Base-by-base conservation (phyloP, 2,329 filamentous ascomycete species). In the Xylaria sp. region DNA sequence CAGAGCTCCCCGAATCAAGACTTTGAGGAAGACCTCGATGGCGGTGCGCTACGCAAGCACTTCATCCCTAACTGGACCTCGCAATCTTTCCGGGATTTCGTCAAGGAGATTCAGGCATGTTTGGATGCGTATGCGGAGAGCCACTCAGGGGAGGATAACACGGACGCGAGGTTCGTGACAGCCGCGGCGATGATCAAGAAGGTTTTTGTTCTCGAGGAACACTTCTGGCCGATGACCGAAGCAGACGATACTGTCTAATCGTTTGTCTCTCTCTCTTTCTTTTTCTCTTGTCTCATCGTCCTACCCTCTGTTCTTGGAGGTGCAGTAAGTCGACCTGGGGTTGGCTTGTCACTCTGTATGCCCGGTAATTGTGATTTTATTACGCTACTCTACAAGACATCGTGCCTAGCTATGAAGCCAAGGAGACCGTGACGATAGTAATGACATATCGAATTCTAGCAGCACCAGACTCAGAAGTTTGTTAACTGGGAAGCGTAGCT, bases 11-110 rank as follows among this genome's bases (percentile, higher is more conserved):
- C 70, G 18, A 70, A 61, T 1, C 65, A 50, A 12, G 70, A 73
- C 25, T 71, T 65, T 31, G 71, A 73, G n/a, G 75, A 78, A n/a
- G 90, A 91, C 75, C 82, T 82, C 0, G 90, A 92, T 76, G 89
- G 89, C 0, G 90, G 90, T 0, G 90, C 89, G 5, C 78, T 92
- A 78, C 82, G 90, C 66, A 83, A 82, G 59, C 86, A 88, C 75
- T 91, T 92, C 71, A 92, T 92, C 66, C 87, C 86, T 0, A 92
- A 92, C 74, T 92, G 90, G 91, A 89, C 87, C 54, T 88, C 86
- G 70, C 72, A 77, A 2, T 87, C 89, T 74, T 92, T 92, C 76
- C 81, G 84, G 25, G 82, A 85, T 56, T 86, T 87, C 1, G 78
- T 74, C 8, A 76, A 80, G 65, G 77, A 81, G 56, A 76, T 85